phyloP scores from a whole-genome alignment of 2,329 filamentous ascomycete species.

The Diaporthe ilicicola region DNA sequence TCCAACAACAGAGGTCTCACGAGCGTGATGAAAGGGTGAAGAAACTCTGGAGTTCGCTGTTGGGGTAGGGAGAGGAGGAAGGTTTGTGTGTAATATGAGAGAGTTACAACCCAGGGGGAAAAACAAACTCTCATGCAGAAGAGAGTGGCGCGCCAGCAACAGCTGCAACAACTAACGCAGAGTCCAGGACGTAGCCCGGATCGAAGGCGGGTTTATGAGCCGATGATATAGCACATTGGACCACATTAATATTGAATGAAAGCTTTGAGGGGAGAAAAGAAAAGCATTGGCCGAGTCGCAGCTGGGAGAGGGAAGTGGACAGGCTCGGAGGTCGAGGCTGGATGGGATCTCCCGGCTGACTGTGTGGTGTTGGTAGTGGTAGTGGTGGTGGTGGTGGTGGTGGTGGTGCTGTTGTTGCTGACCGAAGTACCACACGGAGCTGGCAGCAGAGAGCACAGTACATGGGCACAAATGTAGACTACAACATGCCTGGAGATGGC shows the following conservation, averaged over 20 bases:
- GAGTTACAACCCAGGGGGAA: background rate
- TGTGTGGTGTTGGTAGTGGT: background rate
- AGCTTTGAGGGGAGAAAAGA: conserved; percentile 14
- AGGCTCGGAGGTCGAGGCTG: conserved; percentile 21
- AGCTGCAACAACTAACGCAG: conserved; percentile 1
- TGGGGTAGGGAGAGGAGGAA: background rate
- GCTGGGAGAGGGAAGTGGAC: conserved; percentile 19
- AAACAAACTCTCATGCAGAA: conserved; percentile 11
- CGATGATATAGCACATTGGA: conserved; percentile 16
- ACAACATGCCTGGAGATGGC: background rate
- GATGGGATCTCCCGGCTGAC: conserved; percentile 15
- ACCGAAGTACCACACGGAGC: conserved; percentile 16
- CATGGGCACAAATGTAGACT: background rate
- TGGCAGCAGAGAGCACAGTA: background rate
- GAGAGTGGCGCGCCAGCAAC: conserved; percentile 16
- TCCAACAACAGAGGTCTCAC: conserved; percentile 24
- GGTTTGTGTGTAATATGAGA: conserved; percentile 12
- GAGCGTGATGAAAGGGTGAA: conserved; percentile 27
- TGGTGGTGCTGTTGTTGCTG: background rate
- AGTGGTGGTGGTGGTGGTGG: background rate
- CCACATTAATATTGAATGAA: conserved; percentile 9
- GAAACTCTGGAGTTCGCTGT: background rate
- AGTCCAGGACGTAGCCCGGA: background rate
- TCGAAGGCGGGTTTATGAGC: conserved; percentile 1
- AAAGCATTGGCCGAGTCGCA: conserved; percentile 19